Evolutionary conservation across 495 filamentous ascomycete genomes (phyloP), one percentile per base, ranked within the genome.

Genomic region (Apodospora peruviana): DNA sequence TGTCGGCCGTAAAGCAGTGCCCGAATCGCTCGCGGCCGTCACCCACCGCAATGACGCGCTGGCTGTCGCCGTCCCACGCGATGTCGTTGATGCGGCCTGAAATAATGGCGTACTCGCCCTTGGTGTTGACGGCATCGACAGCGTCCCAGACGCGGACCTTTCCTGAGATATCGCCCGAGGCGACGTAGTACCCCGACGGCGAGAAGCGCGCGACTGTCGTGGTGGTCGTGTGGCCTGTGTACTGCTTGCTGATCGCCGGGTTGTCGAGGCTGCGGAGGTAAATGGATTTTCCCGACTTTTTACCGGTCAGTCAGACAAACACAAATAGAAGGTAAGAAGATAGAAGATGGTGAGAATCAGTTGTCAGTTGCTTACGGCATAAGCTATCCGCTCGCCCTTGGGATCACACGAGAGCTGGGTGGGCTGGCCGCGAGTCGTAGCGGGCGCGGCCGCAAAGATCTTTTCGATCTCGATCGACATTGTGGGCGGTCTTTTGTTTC

Each of bases 31-130:
- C 90, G 62, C 91, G 91, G 14, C 93, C 93, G 49, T 96, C 85
- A 19, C 93, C 93, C 17, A 97, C 94, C 9, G 91, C 94, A 52
- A 96, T 95, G 43, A 98, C 87, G 20, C 93, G 85, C 71, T 96
- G 90, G 42, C 86, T 91, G 66, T 98, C 93, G 40, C 91, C 94
- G 64, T 97, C 93, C 91, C 93, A 98, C 10, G 91, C 90, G 41
- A 98, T 74, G 62, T 97, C 93, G 63, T 93, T 93, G 65, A 98
- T 95, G 40, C 88, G 84, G 25, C 93, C 94, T 43, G 88, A 91
- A 55, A 97, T 89, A 64, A 96, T 96, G 52, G 81, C 80, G 67
- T 95, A 97, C 65, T 97, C 93, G 45, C 91, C 83, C 67, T 85
- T 85, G 39, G 79, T 86, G 51, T 79, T 81, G 47, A 79, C 78